Conservation (phyloP, 2,329 filamentous ascomycete species). For the Fusarium humuli region DNA sequence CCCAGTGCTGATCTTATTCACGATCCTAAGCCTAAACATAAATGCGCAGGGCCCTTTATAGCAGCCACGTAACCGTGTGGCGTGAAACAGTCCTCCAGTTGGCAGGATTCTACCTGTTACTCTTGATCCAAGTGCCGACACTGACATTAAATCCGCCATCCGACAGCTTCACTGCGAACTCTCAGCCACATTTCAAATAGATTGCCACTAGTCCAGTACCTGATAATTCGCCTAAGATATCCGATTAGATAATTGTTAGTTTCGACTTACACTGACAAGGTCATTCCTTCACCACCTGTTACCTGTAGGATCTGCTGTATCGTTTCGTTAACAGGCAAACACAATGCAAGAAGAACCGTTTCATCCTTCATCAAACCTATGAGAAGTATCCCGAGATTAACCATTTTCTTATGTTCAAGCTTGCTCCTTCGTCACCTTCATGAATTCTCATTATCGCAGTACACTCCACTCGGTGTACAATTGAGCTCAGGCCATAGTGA, state of each 20-base stretch:
- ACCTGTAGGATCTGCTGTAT: slow-evolving; percentile 23
- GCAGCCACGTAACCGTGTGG: slow-evolving; percentile 25
- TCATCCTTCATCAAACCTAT: not conserved
- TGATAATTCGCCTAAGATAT: not conserved
- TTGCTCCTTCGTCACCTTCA: not conserved
- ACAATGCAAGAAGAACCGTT: not conserved
- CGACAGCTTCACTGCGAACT: slow-evolving; percentile 1
- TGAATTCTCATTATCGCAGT: not conserved
- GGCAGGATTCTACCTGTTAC: slow-evolving; percentile 28
- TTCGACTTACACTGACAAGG: not conserved
- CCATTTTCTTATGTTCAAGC: not conserved
- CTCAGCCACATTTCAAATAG: slow-evolving; percentile 32
- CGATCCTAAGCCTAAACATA: slow-evolving; percentile 25
- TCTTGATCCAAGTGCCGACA: slow-evolving; percentile 22
- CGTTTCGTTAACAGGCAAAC: slow-evolving; percentile 19
- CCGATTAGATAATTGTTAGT: not conserved
- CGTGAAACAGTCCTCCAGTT: slow-evolving; percentile 21
- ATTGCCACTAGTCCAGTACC: slow-evolving; percentile 18
- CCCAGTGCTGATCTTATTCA: slow-evolving; percentile 14
- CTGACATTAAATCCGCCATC: slow-evolving; percentile 13
- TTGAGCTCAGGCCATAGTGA: not conserved
- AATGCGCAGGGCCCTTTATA: slow-evolving; percentile 26
- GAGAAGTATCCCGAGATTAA: not conserved
- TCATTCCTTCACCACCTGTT: not conserved
- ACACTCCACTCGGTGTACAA: not conserved